phyloP scores from a whole-genome alignment of 1,139 yeast species.

The Taphrina communis region DNA sequence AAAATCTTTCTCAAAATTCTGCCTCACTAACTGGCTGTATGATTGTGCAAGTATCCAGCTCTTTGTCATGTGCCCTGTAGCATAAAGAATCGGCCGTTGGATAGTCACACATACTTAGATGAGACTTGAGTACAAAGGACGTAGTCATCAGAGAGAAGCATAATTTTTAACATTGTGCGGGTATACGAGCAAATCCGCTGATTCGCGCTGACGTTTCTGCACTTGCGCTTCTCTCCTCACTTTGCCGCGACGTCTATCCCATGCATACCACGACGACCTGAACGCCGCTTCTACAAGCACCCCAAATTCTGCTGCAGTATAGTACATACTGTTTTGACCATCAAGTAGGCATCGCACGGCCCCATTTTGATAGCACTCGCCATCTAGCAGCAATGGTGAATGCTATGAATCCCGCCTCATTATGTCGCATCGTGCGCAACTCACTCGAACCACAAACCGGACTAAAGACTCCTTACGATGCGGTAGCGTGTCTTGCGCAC shows the following conservation, averaged over 20 bases:
- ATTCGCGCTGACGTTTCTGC: no score
- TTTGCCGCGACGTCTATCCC: slow-evolving; percentile 1
- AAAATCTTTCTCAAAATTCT: neutral
- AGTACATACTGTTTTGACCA: no score
- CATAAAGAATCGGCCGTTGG: no score
- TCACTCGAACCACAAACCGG: slow-evolving; percentile 21
- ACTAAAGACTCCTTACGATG: slow-evolving; percentile 41
- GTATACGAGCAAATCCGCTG: no score
- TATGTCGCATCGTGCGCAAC: slow-evolving; percentile 23
- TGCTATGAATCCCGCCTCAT: slow-evolving; percentile 27
- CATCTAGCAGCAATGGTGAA: neutral
- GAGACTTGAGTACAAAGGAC: no score
- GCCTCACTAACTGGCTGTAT: neutral
- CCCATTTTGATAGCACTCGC: no score
- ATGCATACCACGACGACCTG: neutral
- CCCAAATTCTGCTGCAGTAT: neutral
- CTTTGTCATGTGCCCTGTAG: neutral
- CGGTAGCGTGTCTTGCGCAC: slow-evolving; percentile 44
- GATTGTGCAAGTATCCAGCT: neutral
- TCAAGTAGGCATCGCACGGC: no score
- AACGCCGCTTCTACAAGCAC: neutral
- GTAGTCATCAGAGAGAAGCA: no score
- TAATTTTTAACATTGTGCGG: no score
- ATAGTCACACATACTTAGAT: no score
- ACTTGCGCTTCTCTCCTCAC: neutral